Base-by-base conservation (phyloP, 1,284 basidiomycete genomes). In the Inonotus obliquus region DNA sequence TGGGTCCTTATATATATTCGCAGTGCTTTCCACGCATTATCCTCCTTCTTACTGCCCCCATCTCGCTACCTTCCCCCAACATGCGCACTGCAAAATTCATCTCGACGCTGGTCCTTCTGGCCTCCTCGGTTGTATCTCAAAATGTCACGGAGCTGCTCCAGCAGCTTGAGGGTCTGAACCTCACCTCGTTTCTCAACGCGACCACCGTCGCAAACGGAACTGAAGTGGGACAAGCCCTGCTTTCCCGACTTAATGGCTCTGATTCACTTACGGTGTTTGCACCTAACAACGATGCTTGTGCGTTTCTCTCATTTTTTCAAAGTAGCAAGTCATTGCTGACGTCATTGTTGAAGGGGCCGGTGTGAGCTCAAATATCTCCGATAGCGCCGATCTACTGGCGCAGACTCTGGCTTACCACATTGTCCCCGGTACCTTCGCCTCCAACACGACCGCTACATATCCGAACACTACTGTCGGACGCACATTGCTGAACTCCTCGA, bases 391-490 rank as follows among this genome's bases (percentile, higher is more conserved):
- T 2, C 61, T 71, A 14, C 67, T 86, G 14, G 72, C 79, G 38
- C 71, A 81, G 59, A 73, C 83, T 53, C 69, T 89, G 56, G 74
- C 82, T 4, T 90, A 89, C 74, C 87, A 89, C 70, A 72, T 88
- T 60, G 75, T 87, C 19, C 75, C 77, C 55, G 84, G 84, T 27
- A 79, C 80, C 63, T 81, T 81, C 69, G 79, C 80, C 63, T 81
- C 81, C 69, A 74, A 73, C 14, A 65, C 72, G 13, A 71, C 78
- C 9, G 71, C 74, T 2, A 71, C 73, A 7, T 81, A 72, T 65
- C 81, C 82, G 3, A 82, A 82, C 65, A 73, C 81, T 59, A 89
- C 88, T 0, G 74, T 91, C 58, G 85, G 85, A 2, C 79, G 84
- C 45, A 87, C 89, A 0, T 75, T 86, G 14, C 75, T 89, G 53